Evolutionary conservation across 1,139 yeast species (phyloP), one percentile per base, ranked within the genome.

Genomic region (Saccharomyces hybrid): DNA sequence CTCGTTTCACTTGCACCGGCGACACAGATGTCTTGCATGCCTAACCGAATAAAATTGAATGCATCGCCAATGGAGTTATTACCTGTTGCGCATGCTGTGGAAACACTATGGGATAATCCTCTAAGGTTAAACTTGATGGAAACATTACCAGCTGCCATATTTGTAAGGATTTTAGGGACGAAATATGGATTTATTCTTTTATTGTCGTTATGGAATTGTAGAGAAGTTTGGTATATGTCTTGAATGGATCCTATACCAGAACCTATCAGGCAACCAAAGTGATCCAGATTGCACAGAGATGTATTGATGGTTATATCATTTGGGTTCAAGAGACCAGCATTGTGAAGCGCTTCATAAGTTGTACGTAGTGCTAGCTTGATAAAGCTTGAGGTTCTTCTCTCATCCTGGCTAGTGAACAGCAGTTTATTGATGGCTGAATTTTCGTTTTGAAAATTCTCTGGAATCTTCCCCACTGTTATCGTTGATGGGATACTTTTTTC

Each of bases 21-120:
- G 2, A 95, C 77, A 84, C 91, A 88, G 7, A 85, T 87, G 60
- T 90, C 84, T 7, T 95, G 89, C 73, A 86, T 86, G 2, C 89
- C 95, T 57, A 84, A 82, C 58, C 78, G 75, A 57, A 95, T 88
- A 67, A 90, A 85, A 62, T 91, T 81, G 61, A 77, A 81, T 0
- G 97, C 97, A 67, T 95, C 99, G 2, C 99, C 98, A 54, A 95
- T 84, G 0, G 97, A 81, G 66, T 93, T 95, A 31, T 88, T 80
- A 0, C 99, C 99, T 0, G 99, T 90, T 2, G 99, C 96, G 74
- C 99, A 95, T 0, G 99, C 99, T 0, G 98, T 90, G 1, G 96
- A 81, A 0, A 85, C 95, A 0, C 96, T 76, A 67, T 90, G 97
- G 54, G 88, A 82, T 1, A 97, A 96, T 0, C 99, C 99, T 61